Percentiles rank a stretch among this genome's conserved stretches.
phyloP scores from a whole-genome alignment of 106 monocot genomes.

The Phalaenopsis equestris region DNA sequence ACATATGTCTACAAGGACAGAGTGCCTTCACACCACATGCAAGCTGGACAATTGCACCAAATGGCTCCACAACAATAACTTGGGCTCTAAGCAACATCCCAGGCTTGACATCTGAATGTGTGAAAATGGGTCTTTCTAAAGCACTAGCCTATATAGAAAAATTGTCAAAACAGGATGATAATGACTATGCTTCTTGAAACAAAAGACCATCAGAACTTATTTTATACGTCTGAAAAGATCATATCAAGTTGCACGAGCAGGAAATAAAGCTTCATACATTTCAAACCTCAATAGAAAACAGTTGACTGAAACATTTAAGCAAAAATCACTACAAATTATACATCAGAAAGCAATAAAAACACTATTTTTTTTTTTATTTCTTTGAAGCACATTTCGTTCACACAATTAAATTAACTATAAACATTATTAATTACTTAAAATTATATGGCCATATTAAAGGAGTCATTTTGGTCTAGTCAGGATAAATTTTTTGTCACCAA shows the following conservation, averaged over 20 bases:
- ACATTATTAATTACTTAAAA: too few species aligned
- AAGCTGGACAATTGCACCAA: constrained; percentile 82
- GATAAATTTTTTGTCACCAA: too few species aligned
- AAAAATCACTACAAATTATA: too few species aligned
- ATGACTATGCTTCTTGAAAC: too few species aligned
- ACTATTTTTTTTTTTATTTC: too few species aligned
- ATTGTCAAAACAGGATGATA: neutral
- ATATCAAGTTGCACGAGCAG: neutral
- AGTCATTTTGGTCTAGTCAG: too few species aligned
- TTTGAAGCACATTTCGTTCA: too few species aligned
- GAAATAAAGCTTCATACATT: neutral
- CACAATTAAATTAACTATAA: too few species aligned
- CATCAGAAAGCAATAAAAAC: too few species aligned
- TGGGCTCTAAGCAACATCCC: constrained; percentile 87
- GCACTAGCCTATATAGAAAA: constrained; percentile 61
- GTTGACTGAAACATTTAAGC: neutral
- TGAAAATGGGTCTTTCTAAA: constrained; percentile 86
- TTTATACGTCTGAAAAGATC: neutral
- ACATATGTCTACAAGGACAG: constrained; percentile 93
- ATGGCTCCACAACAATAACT: constrained; percentile 62
- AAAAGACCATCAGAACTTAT: neutral
- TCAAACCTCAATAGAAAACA: neutral
- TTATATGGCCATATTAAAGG: too few species aligned
- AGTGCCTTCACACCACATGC: constrained; percentile 95
- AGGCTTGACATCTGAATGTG: constrained; percentile 95